Evolutionary conservation across 345 rosid genomes (phyloP), one percentile per base, ranked within the genome.

Genomic region (Triadica sebifera): DNA sequence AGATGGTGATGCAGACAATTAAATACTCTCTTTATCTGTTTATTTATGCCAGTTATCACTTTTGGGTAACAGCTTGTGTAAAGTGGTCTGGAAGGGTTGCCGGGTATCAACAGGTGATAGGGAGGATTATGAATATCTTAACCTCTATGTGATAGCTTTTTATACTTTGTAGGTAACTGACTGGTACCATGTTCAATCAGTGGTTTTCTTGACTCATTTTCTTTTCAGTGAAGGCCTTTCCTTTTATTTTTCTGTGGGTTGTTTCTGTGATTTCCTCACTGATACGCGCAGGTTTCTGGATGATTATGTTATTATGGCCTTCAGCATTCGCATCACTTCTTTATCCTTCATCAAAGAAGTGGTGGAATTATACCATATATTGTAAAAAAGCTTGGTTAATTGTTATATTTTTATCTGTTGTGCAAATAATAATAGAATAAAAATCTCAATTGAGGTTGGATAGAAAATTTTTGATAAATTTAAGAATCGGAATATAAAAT

Each of bases 81-180:
- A 83, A 85, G 86, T 83, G 70, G 79, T 78, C 71, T 72, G 63
- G 62, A 66, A 78, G 64, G 70, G 80, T 79, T 72, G 66, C 74
- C 72, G 66, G 56, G 80, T 73, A 73, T 62, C 24, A 39, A 7
- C 22, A 49, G 78, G 60, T 70, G 70, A 66, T 81, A 69, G 66
- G 71, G 80, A 78, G 78, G 74, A 63, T 67, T 25, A 62, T 68
- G 68, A 43, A 1, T 29, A 58, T 69, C 70, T 67, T 67, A n/a
- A 75, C 75, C 55, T 76, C 76, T 61, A n/a, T 45, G 57, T 41
- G 41, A 61, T 77, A 74, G 81, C 51, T 74, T 53, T 58, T 69
- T 58, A 37, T 52, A 59, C 75, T 70, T 49, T 73, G 77, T 68
- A 76, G 74, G 80, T 67, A 20, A 75, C 74, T 71, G 74, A 71